A percentile compares a stretch with the other conserved stretches of the same genome.
phyloP scores from a whole-genome alignment of 1,284 basidiomycete species.

The Ceratobasidium sp. region DNA sequence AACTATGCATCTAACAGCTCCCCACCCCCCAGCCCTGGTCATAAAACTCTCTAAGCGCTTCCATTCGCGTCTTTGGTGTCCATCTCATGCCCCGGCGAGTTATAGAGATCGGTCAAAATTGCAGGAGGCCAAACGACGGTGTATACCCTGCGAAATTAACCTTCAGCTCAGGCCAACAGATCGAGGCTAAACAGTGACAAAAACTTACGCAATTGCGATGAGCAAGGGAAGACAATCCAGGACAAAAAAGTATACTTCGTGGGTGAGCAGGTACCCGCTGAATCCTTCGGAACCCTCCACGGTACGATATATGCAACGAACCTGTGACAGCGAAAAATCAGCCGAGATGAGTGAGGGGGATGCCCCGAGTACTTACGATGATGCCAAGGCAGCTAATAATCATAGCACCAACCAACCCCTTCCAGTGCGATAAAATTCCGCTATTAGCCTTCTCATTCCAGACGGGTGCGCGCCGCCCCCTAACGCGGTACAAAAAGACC shows the following conservation, averaged over 20 bases:
- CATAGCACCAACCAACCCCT: constrained; percentile 53
- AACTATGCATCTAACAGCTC: too few relatives aligned
- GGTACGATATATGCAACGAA: constrained; percentile 40
- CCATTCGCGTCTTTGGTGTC: neutral
- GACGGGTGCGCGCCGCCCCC: constrained; percentile 49
- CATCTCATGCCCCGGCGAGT: neutral
- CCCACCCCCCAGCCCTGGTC: too few relatives aligned
- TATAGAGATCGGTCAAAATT: neutral
- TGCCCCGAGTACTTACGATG: constrained; percentile 46
- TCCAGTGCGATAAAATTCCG: constrained; percentile 51
- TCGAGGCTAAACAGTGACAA: too few relatives aligned
- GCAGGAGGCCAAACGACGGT: constrained; percentile 1
- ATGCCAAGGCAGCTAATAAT: constrained; percentile 56
- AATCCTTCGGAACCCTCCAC: constrained; percentile 38
- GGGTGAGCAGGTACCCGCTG: constrained; percentile 18
- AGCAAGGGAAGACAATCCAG: constrained; percentile 31
- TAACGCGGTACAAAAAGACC: constrained; percentile 55
- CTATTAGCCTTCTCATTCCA: constrained; percentile 30
- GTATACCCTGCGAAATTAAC: neutral
- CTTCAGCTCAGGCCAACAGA: too few relatives aligned
- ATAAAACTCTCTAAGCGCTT: neutral
- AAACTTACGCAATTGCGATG: constrained; percentile 31
- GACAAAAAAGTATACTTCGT: constrained; percentile 40
- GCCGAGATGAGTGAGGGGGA: neutral
- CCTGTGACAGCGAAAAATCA: constrained; percentile 24